These are phyloP conservation scores for Geoglossum glabrum DNA, from an alignment of 495 filamentous ascomycete species.

Conservation along the genomic window DNA sequence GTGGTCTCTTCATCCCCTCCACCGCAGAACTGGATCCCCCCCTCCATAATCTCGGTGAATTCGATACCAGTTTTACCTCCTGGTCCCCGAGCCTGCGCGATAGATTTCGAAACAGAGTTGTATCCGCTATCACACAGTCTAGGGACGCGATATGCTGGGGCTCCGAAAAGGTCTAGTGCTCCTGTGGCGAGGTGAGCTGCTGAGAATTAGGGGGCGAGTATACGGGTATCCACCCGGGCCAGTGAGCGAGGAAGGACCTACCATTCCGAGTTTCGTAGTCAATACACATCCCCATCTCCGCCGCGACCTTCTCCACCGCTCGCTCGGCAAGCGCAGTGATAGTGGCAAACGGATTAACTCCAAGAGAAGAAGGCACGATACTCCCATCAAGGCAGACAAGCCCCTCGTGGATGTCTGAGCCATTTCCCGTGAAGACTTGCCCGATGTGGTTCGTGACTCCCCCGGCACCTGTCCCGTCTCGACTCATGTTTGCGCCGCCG, in stretches of 20 bases:
- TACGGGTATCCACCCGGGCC: constrained; percentile 10
- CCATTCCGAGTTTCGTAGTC: constrained; percentile 29
- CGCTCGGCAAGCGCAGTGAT: constrained; percentile 48
- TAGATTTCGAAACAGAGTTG: constrained; percentile 12
- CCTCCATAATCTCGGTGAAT: constrained; percentile 45
- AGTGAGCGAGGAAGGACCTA: constrained; percentile 22
- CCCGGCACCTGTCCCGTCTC: constrained; percentile 30
- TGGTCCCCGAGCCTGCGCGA: constrained; percentile 18
- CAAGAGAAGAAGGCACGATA: constrained; percentile 42
- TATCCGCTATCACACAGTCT: constrained; percentile 14
- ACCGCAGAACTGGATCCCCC: constrained; percentile 32
- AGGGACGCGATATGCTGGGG: constrained; percentile 8
- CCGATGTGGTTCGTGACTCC: constrained; percentile 47
- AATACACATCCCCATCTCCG: constrained; percentile 23
- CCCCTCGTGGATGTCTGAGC: constrained; percentile 29
- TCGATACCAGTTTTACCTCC: constrained; percentile 29
- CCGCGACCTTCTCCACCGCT: constrained; percentile 29
- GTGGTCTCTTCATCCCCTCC: constrained; percentile 30
- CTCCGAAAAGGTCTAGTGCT: constrained; percentile 12
- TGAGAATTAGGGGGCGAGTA: not conserved
- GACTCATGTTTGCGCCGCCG: constrained; percentile 43
- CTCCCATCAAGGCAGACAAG: constrained; percentile 42
- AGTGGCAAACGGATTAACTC: constrained; percentile 50
- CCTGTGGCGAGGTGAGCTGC: not conserved
- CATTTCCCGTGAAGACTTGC: constrained; percentile 34